These are phyloP conservation scores for Ogataea degrootiae DNA, from an alignment of 805 yeast genomes.

Conservation along the genomic window DNA sequence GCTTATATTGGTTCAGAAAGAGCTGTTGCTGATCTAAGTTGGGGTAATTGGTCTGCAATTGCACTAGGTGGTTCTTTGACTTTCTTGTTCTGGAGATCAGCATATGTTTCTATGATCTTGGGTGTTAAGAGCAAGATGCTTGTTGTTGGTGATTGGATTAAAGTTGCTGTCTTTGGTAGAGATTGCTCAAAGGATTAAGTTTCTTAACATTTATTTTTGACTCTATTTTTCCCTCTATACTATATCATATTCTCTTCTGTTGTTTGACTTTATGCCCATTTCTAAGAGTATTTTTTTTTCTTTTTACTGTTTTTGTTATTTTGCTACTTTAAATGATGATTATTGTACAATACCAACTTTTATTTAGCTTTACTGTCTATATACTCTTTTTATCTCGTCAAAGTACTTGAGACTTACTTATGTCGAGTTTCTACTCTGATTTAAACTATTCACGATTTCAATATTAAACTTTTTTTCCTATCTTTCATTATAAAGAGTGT, in stretches of 20 bases:
- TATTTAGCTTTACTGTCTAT: too few relatives aligned
- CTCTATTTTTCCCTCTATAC: neutral
- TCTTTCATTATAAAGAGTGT: too few relatives aligned
- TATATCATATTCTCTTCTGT: neutral
- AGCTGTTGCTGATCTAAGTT: conserved; percentile 85
- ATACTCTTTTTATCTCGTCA: too few relatives aligned
- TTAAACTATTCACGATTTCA: too few relatives aligned
- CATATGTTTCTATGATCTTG: conserved; percentile 87
- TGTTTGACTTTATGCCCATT: too few relatives aligned
- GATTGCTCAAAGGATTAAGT: conserved; percentile 77
- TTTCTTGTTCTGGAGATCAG: conserved; percentile 90
- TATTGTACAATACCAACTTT: neutral
- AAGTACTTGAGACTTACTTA: too few relatives aligned
- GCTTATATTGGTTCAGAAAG: conserved; percentile 90
- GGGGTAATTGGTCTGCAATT: conserved; percentile 75
- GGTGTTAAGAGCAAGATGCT: conserved; percentile 81
- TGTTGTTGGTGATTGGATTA: conserved; percentile 83
- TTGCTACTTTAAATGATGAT: neutral
- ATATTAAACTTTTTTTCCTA: too few relatives aligned
- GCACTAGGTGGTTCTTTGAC: conserved; percentile 81
- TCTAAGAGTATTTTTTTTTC: neutral
- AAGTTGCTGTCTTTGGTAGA: conserved; percentile 83
- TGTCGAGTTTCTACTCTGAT: too few relatives aligned
- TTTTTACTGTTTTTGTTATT: neutral
- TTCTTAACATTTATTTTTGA: neutral